Base-by-base conservation (phyloP, 2,329 filamentous ascomycete genomes). In the Laburnicola sp. region DNA sequence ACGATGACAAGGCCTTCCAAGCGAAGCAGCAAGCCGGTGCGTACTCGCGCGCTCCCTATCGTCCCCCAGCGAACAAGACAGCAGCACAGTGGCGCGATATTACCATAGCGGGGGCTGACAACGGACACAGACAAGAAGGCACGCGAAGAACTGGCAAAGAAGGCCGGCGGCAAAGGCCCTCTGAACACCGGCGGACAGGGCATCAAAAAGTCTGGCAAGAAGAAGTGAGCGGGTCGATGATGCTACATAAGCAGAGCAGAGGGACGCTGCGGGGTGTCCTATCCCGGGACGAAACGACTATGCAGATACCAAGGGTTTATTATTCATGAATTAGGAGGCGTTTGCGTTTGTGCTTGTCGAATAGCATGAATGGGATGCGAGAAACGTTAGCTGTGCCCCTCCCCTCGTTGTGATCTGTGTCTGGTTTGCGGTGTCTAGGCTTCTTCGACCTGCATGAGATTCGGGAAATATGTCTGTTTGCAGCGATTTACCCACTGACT, bases 191-290 rank as follows among this genome's bases (percentile, higher is more conserved):
- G 91, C 30, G 75, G 81, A 42, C 90, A 95, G 77, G 91, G 91
- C 57, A 96, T 97, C 80, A 97, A 97, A 86, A 97, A 96, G 85
- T 94, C 89, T 56, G 92, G 91, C 76, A 96, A 97, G 66, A 53
- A 53, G 88, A 96, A 97, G 86, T 96, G 65, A 68, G 56, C 63
- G 54, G 30, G 22, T 35, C 37, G 3, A 2, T 11, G 10, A 11
- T 11, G 22, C 10, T 11, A 42, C 30, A 25, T 11, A 45, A 16
- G 16, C 22, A 11, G 11, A 10, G 8, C 31, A 34, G 5, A n/a
- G n/a, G 28, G 16, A 11, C 11, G 22, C 25, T 36, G 37, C 50
- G 37, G 31, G 31, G 42, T 39, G 36, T 48, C 44, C 51, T 49
- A 46, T 26, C 31, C 16, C 16, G 16, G 16, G 41, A 28, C 51